Evolutionary conservation across 495 filamentous ascomycete species (phyloP).

Genomic region (Trichoderma asperelloides): DNA sequence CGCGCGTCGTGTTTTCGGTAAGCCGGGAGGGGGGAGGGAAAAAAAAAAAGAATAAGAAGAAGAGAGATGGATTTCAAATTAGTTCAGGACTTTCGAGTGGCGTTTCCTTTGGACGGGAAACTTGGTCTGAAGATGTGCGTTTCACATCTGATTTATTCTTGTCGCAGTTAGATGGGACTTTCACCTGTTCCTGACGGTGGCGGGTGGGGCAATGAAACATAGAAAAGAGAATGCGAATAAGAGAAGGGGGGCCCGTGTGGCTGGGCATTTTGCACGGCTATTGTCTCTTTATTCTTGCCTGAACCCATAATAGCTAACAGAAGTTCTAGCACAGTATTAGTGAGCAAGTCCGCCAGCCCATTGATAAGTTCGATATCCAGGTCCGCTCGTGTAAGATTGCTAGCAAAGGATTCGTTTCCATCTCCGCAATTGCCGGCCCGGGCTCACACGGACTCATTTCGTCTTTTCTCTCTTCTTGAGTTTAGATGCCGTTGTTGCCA

Average conservation of each 20-base stretch:
- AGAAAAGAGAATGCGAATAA: neutral
- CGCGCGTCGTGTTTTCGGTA: no score
- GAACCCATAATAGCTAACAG: no score
- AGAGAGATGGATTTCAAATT: neutral
- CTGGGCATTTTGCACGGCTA: neutral
- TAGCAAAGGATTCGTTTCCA: neutral
- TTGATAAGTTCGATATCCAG: neutral
- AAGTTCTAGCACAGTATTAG: neutral
- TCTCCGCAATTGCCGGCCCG: neutral
- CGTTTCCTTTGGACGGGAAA: no score
- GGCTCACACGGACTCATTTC: no score
- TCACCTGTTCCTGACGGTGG: neutral
- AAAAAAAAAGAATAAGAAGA: neutral
- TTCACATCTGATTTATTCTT: neutral
- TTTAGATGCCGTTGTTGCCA: no score
- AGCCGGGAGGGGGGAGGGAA: no score
- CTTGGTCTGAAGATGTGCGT: no score
- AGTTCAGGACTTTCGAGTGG: neutral
- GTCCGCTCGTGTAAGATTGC: neutral
- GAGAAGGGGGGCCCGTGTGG: neutral
- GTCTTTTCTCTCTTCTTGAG: no score
- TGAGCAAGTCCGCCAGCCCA: neutral
- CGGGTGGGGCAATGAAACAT: neutral
- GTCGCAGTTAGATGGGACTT: neutral
- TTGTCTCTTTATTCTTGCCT: no score